Percentiles rank a stretch among this genome's conserved stretches.
Conservation (phyloP, 2,329 filamentous ascomycete genomes). For the Fusarium sp. region DNA sequence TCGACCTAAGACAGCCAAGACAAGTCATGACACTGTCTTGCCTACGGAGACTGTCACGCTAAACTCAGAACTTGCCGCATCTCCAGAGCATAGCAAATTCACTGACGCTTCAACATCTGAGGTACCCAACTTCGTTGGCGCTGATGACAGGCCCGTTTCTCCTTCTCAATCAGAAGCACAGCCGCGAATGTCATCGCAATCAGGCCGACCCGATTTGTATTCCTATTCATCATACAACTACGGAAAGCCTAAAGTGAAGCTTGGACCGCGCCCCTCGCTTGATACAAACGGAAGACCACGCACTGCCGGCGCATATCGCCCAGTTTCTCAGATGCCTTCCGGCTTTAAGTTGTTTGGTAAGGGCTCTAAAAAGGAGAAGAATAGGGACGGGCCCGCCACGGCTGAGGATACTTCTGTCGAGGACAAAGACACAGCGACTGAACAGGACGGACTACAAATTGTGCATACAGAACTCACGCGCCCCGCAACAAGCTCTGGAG, state of each 20-base stretch:
- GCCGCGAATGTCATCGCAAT: constrained; percentile 63
- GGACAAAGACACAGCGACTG: constrained; percentile 51
- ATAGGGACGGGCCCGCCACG: constrained; percentile 40
- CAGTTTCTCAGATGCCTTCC: constrained; percentile 81
- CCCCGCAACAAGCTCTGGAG: constrained; percentile 58
- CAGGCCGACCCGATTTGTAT: constrained; percentile 62
- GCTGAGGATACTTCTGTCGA: constrained; percentile 51
- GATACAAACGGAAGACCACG: constrained; percentile 71
- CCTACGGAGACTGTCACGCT: constrained; percentile 56
- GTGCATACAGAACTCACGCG: constrained; percentile 42
- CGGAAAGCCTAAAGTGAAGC: constrained; percentile 84
- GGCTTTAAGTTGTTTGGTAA: constrained; percentile 78
- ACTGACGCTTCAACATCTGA: constrained; percentile 57
- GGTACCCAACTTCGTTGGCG: constrained; percentile 63
- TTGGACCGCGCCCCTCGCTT: constrained; percentile 84
- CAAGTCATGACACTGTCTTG: constrained; percentile 42
- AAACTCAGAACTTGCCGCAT: constrained; percentile 62
- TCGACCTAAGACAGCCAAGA: constrained; percentile 42
- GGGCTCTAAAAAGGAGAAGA: constrained; percentile 60
- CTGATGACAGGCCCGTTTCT: constrained; percentile 56
- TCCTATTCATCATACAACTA: constrained; percentile 61
- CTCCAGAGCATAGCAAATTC: constrained; percentile 62
- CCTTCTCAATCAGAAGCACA: constrained; percentile 58
- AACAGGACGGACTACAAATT: constrained; percentile 46
- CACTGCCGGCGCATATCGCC: constrained; percentile 71